Base-by-base conservation (phyloP, 2,329 filamentous ascomycete species). In the Madurella mycetomatis region DNA sequence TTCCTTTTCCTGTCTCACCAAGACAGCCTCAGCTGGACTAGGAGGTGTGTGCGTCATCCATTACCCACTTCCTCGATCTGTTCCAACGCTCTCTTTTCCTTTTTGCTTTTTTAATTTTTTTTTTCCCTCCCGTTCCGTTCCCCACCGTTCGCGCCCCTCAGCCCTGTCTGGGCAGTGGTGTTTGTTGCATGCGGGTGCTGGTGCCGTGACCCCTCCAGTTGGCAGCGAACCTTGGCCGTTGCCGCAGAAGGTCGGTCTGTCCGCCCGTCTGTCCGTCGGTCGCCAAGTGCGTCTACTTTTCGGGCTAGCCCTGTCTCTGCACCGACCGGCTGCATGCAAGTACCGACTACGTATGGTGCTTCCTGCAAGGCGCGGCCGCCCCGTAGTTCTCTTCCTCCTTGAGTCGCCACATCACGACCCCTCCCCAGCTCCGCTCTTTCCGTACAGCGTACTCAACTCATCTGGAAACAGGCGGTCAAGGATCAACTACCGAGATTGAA, bases 381-480 rank as follows among this genome's bases (percentile, higher is more conserved):
- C 31, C 37, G 17, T 30, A n/a, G 25, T 47, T 48, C 40, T 40
- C 41, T 17, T n/a, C 11, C 31, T 31, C 30, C 39, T 41, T 31
- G 19, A 40, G 13, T 43, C 45, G 49, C 53, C 49, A 58, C 49
- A 57, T 49, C 39, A 31, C 44, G 8, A 46, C 13, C 13, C 32
- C 41, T 41, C 7, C 34, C 43, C 18, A 11, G 34, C 45, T 39
- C 43, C 37, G 43, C 31, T 41, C 41, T 49, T 30, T 44, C 44
- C 34, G 11, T 37, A 37, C 34, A 41, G 17, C 34, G 13, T 41
- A 32, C 30, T 30, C 45, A 51, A 25, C 57, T 56, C 47, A 59
- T 41, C 11, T 17, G 47, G 17, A 41, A 57, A 56, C 48, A 57
- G 54, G 58, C 55, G 55, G 55, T 60, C 58, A 60, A 49, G 53